Evolutionary conservation across 768 basidiomycete species (phyloP), one percentile per base, ranked within the genome.

Genomic region (Collybiopsis confluens): DNA sequence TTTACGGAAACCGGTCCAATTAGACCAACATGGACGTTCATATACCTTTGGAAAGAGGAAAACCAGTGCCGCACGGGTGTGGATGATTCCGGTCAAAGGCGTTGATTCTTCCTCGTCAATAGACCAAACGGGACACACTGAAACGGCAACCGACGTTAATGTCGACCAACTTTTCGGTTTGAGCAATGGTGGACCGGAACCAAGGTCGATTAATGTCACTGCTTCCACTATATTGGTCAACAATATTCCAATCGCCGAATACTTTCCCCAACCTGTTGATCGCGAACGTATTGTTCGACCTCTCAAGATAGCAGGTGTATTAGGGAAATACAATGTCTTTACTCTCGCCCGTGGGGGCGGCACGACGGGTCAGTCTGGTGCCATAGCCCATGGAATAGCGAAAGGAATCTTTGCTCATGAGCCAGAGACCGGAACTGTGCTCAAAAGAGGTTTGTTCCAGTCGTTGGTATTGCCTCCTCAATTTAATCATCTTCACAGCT

Each of bases 351-450:
- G 90, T 26, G 93, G 93, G 4, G 95, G 95, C 13, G 96, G 96
- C 1, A 85, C 81, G n/a, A 87, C 89, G 0, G 93, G 95, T 2
- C 94, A 98, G 65, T 87, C 92, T n/a, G 92, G 87, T 16, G 94
- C 94, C 3, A 71, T 95, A 21, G 82, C 85, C 0, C 79, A 86
- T 55, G 91, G 85, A 36, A 83, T 92, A 55, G 78, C 88, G 7
- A 86, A 86, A 63, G 90, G 82, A 16, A 73, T 93, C 23, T 81
- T 81, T 3, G 82, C 82, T 9, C 88, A 90, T 58, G 83, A 81
- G 33, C 85, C 88, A 2, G 79, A 80, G 11, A 72, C 88, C 2
- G 80, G 81, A 52, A 67, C 70, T 2, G 73, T 92, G 40, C 71
- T 99, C 59, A 78, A 79, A 63, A 82, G 81, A 79, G 86, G 95